A percentile compares a stretch with the other conserved stretches of the same genome.
Conservation (phyloP, 257 asterid genomes). For the Scutellaria barbata region DNA sequence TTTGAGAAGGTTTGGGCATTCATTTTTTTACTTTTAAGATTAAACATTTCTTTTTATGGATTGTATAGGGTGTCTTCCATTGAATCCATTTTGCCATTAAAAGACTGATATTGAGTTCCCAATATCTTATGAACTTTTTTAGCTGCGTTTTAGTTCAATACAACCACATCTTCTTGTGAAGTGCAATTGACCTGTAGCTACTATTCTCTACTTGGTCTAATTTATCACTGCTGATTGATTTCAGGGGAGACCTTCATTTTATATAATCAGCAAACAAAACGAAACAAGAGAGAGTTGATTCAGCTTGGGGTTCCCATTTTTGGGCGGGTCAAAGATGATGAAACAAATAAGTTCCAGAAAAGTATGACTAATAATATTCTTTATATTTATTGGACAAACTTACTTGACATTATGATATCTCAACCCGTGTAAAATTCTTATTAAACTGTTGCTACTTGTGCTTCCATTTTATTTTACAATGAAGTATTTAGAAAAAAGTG, state of each 20-base stretch:
- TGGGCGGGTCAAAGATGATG: constrained; percentile 67
- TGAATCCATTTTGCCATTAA: constrained; percentile 20
- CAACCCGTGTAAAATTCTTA: not conserved
- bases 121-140: constrained; percentile 8
- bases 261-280: constrained; percentile 86
- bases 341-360: constrained; percentile 50
- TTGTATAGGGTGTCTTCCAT: constrained; percentile 33
- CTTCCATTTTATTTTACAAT: too few relatives aligned
- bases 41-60: constrained; percentile 38
- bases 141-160: constrained; percentile 15
- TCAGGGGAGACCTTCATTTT: constrained; percentile 93
- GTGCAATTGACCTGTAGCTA: not conserved
- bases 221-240: constrained; percentile 19
- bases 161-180: constrained; percentile 14
- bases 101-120: constrained; percentile 23
- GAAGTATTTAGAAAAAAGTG: not conserved
- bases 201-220: constrained; percentile 29
- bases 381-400: not conserved
- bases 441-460: not conserved
- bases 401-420: not conserved
- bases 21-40: constrained; percentile 42
- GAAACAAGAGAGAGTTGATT: constrained; percentile 94
- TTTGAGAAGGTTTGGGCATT: constrained; percentile 77
- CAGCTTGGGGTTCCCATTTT: constrained; percentile 95
- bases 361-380: constrained; percentile 47